phyloP scores from a whole-genome alignment of 2,329 filamentous ascomycete species.

The Hirsutella minnesotensis region DNA sequence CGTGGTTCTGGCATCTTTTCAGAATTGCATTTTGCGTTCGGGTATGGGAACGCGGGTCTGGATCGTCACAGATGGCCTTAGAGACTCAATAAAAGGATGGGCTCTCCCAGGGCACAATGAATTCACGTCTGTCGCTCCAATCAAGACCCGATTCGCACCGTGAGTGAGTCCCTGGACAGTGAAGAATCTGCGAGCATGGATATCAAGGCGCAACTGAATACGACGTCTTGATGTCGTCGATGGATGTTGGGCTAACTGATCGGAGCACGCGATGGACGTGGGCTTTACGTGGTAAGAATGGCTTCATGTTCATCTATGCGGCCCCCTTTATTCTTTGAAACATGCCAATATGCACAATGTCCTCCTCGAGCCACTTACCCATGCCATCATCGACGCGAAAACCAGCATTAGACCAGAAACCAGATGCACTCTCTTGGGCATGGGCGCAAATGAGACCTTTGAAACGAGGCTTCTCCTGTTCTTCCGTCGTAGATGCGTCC shows the following conservation, averaged over 20 bases:
- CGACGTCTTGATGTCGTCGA: too few species aligned
- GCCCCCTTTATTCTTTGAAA: conserved; percentile 36
- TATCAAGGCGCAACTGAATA: too few species aligned
- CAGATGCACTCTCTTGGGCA: conserved; percentile 56
- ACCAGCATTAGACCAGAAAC: conserved; percentile 58
- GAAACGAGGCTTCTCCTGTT: conserved; percentile 46
- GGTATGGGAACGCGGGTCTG: conserved; percentile 33
- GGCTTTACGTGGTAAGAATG: too few species aligned
- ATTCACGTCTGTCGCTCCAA: background rate
- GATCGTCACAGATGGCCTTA: conserved; percentile 30
- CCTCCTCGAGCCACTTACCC: conserved; percentile 74
- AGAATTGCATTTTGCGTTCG: conserved; percentile 35
- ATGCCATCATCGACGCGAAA: conserved; percentile 63
- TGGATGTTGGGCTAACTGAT: too few species aligned
- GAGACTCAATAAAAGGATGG: conserved; percentile 31
- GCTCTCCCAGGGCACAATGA: conserved; percentile 27
- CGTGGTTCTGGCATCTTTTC: conserved; percentile 33
- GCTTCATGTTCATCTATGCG: too few species aligned
- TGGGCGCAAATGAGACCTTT: conserved; percentile 68
- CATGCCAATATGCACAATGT: conserved; percentile 80
- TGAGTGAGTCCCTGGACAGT: too few species aligned
- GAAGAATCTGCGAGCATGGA: too few species aligned
- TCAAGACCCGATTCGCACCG: too few species aligned
- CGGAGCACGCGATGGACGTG: too few species aligned
- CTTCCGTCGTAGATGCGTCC: conserved; percentile 26